These are phyloP conservation scores for Nitzschia sp. DNA, from an alignment of 108 stramenopile genomes.

Conservation along the genomic window DNA sequence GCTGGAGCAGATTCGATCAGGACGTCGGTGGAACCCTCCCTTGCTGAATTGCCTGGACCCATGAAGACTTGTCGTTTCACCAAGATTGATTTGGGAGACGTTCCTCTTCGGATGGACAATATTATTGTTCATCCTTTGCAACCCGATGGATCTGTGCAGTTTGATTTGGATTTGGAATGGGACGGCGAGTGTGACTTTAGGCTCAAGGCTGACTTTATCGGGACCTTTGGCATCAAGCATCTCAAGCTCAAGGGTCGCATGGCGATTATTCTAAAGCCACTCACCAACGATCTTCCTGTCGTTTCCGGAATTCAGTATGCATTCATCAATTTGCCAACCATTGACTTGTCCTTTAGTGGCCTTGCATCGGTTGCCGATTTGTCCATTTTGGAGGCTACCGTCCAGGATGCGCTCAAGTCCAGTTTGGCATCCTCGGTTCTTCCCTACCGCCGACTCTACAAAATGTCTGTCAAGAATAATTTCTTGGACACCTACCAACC, in stretches of 20 bases:
- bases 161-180: slow-evolving; percentile 65
- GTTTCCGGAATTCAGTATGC: slow-evolving; percentile 60
- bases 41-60: slow-evolving; percentile 47
- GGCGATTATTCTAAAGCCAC: slow-evolving; percentile 47
- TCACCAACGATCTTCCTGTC: slow-evolving; percentile 50
- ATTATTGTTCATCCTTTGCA: slow-evolving; percentile 50
- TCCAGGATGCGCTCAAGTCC: slow-evolving; percentile 29
- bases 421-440: slow-evolving; percentile 38
- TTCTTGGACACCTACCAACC: slow-evolving; percentile 49
- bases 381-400: slow-evolving; percentile 34
- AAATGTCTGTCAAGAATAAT: slow-evolving; percentile 43
- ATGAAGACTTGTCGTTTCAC: slow-evolving; percentile 53
- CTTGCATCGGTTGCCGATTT: slow-evolving; percentile 53
- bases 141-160: slow-evolving; percentile 30
- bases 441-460: slow-evolving; percentile 54
- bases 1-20: slow-evolving; percentile 48
- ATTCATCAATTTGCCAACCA: slow-evolving; percentile 63
- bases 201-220: slow-evolving; percentile 49
- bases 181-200: slow-evolving; percentile 60
- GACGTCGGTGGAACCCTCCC: slow-evolving; percentile 53
- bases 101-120: slow-evolving; percentile 58
- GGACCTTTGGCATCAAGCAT: slow-evolving; percentile 50
- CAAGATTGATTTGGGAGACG: slow-evolving; percentile 64
- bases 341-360: slow-evolving; percentile 58
- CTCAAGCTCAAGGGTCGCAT: slow-evolving; percentile 65